Conservation (phyloP, 176 grass and related monocot genomes). For the Poa annua region DNA sequence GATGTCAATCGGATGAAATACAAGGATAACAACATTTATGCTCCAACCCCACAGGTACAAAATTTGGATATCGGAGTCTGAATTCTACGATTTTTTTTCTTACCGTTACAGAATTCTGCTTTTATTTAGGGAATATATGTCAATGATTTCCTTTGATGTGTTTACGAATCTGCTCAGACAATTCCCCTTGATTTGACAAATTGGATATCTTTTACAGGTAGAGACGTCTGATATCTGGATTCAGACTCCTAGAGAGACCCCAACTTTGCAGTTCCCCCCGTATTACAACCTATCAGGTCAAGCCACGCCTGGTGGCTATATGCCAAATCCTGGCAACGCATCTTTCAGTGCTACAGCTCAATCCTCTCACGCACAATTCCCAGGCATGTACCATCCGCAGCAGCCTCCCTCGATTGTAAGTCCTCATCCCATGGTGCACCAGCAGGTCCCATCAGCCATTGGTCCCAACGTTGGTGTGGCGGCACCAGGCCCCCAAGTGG, state of each 20-base stretch:
- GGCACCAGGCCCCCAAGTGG: slow-evolving; percentile 67
- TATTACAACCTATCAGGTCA: slow-evolving; percentile 78
- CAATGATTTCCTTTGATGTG: not conserved
- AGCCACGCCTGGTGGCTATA: slow-evolving; percentile 64
- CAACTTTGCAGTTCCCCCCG: slow-evolving; percentile 57
- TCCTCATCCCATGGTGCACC: slow-evolving; percentile 75
- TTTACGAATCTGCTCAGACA: not conserved
- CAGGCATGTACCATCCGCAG: slow-evolving; percentile 67
- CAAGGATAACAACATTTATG: slow-evolving; percentile 80
- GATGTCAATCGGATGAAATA: slow-evolving; percentile 71
- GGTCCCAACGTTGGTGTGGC: slow-evolving; percentile 69
- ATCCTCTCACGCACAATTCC: slow-evolving; percentile 68
- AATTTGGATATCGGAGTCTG: not conserved
- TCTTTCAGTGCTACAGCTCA: slow-evolving; percentile 74
- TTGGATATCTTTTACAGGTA: slow-evolving; percentile 44
- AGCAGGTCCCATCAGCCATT: slow-evolving; percentile 63
- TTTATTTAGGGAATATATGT: too few species aligned
- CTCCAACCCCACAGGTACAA: slow-evolving; percentile 65
- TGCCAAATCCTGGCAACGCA: slow-evolving; percentile 70
- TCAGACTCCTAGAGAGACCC: slow-evolving; percentile 61
- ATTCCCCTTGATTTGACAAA: not conserved
- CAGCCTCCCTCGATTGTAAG: slow-evolving; percentile 67
- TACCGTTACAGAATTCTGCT: not conserved
- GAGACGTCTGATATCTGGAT: slow-evolving; percentile 87
- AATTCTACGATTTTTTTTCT: slow-evolving; percentile 8